Conservation (phyloP, 331 rosid species). For the Malus hybrid region DNA sequence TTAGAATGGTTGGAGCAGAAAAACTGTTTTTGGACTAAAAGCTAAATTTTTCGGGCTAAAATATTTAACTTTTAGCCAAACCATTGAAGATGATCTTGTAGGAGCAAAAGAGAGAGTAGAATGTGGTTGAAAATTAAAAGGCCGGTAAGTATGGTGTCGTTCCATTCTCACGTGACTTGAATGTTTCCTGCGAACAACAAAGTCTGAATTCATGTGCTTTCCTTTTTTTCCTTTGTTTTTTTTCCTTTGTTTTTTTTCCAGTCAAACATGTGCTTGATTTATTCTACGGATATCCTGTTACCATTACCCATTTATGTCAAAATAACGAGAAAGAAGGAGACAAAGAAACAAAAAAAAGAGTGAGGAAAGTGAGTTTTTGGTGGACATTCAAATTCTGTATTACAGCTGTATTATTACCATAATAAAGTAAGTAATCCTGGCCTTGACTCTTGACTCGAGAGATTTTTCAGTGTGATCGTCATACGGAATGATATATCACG, state of each 20-base stretch:
- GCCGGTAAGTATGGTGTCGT: not conserved
- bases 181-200: not conserved
- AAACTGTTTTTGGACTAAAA: no score
- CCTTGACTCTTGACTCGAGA: no score
- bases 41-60: no score
- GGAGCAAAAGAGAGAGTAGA: not conserved
- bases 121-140: not conserved
- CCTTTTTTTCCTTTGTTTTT: not conserved
- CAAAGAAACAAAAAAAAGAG: not conserved
- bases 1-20: no score
- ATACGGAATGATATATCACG: accelerated
- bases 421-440: not conserved
- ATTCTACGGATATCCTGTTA: not conserved
- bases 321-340: not conserved
- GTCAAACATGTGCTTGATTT: not conserved
- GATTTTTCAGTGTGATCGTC: accelerated
- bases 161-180: not conserved
- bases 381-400: not conserved
- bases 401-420: not conserved
- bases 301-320: not conserved
- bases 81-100: no score
- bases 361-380: not conserved
- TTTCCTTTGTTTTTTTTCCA: no score
- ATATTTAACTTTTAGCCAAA: no score
- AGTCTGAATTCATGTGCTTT: not conserved